Base-by-base conservation (phyloP, 2,329 filamentous ascomycete species). In the Ophiobolus disseminans region DNA sequence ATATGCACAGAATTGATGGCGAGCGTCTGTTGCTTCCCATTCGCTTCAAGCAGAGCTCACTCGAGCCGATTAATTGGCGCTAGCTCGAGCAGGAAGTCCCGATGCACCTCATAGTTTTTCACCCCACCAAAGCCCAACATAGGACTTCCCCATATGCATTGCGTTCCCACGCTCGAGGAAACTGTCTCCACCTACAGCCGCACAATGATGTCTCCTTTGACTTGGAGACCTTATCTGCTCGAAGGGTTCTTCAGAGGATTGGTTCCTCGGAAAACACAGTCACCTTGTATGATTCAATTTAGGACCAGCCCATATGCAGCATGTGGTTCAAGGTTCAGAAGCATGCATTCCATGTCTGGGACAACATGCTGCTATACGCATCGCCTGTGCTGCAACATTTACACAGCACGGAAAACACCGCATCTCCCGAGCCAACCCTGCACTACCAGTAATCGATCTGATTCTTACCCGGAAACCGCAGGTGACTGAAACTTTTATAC, bases 1-100 rank as follows among this genome's bases (percentile, higher is more conserved):
- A 45, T 38, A 55, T 55, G 54, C 54, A 55, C 41, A 55, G 39
- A 53, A 42, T 53, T 48, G 47, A 63, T 62, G 57, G 61, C 57
- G 52, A 63, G 52, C 61, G 45, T 55, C 51, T 58, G 55, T 46
- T 45, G 42, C 45, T 48, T 57, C 49, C 53, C 57, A 52, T 53
- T 53, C 36, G 50, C 46, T 50, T 48, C 45, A 48, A 47, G 43
- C 26, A 26, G 48, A 50, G 39, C 30, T 32, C 19, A 16, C 11
- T 17, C 34, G 48, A 46, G 35, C 39, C 45, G 36, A 46, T 17
- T 44, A 43, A 48, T n/a, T 48, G 16, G 23, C 21, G 38, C 55
- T 58, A 55, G 31, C 60, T 41, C 13, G 10, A 48, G 23, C 25
- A 50, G 57, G 57, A 44, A 53, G 50, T 63, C 40, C 55, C 58